Percentiles rank a stretch among this genome's conserved stretches.
Conservation (phyloP, 1,284 basidiomycete genomes). For the Ustilago loliicola region DNA sequence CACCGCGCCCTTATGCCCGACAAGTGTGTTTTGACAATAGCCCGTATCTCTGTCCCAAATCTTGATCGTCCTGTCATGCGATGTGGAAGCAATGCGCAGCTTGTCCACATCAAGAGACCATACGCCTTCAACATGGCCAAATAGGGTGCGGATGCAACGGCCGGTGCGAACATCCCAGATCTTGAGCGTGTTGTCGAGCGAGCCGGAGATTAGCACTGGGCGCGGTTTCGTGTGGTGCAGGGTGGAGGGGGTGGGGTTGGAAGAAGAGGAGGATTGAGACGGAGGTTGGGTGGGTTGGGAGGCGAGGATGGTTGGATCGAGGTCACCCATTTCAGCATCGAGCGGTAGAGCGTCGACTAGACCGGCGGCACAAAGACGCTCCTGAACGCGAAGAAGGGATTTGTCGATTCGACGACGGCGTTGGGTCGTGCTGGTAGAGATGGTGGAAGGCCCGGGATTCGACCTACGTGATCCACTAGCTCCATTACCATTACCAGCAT, state of each 20-base stretch:
- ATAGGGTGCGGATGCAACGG: conserved; percentile 84
- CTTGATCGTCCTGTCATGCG: conserved; percentile 88
- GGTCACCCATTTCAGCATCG: conserved; percentile 65
- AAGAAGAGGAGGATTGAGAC: background rate
- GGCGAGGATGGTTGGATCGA: conserved; percentile 48
- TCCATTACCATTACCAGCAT: conserved; percentile 15
- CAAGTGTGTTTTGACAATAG: conserved; percentile 87
- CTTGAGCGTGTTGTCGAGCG: conserved; percentile 95
- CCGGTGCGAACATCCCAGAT: conserved; percentile 94
- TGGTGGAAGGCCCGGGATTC: background rate
- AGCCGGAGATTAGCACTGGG: conserved; percentile 86
- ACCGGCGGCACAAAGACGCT: conserved; percentile 60
- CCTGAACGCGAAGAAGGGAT: conserved; percentile 55
- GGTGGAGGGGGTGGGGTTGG: background rate
- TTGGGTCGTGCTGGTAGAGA: conserved; percentile 12
- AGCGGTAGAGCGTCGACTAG: conserved; percentile 62
- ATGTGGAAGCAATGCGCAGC: conserved; percentile 88
- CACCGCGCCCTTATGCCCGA: conserved; percentile 93
- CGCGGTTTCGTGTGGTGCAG: conserved; percentile 29
- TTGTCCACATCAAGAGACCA: conserved; percentile 95
- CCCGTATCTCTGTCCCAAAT: conserved; percentile 95
- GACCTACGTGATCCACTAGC: conserved; percentile 9
- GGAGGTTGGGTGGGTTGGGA: too few relatives aligned
- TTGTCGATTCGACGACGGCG: conserved; percentile 56
- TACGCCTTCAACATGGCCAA: conserved; percentile 93